A percentile compares a stretch with the other conserved stretches of the same genome.
These are phyloP conservation scores for Esteya vermicola DNA, from an alignment of 2,329 filamentous ascomycete species.

Conservation along the genomic window DNA sequence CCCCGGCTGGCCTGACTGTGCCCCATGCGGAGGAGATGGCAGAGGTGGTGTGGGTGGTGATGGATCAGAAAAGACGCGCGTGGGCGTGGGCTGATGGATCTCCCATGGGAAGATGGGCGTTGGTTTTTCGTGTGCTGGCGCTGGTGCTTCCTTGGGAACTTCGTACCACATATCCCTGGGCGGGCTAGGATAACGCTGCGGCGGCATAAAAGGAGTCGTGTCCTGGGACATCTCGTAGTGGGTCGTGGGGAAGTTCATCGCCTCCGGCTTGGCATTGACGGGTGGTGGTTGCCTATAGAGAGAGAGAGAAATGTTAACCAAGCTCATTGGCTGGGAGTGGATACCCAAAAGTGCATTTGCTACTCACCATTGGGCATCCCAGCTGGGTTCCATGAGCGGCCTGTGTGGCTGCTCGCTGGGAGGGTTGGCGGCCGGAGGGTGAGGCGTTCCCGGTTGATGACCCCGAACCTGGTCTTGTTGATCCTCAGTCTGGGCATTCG, in stretches of 20 bases:
- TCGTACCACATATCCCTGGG: conserved; percentile 83
- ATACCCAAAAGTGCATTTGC: too few relatives aligned
- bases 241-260: conserved; percentile 62
- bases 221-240: conserved; percentile 77
- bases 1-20: too few relatives aligned
- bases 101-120: conserved; percentile 89
- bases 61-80: conserved; percentile 59
- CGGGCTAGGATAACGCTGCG: conserved; percentile 64
- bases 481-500: conserved; percentile 31
- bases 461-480: conserved; percentile 23
- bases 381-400: conserved; percentile 20
- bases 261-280: conserved; percentile 63
- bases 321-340: too few relatives aligned
- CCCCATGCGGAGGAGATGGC: too few relatives aligned
- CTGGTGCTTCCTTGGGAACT: conserved; percentile 51
- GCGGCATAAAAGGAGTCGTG: conserved; percentile 60
- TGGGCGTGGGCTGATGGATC: conserved; percentile 42
- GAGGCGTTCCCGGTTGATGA: conserved; percentile 19
- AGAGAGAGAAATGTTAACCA: conserved; percentile 9
- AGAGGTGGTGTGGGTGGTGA: too few relatives aligned
- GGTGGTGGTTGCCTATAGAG: conserved; percentile 45
- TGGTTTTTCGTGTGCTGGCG: conserved; percentile 37
- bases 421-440: conserved; percentile 20
- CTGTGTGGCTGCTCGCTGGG: conserved; percentile 18
- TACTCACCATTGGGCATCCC: conserved; percentile 40